Base-by-base conservation (phyloP, 257 asterid species). In the Lantana camara region DNA sequence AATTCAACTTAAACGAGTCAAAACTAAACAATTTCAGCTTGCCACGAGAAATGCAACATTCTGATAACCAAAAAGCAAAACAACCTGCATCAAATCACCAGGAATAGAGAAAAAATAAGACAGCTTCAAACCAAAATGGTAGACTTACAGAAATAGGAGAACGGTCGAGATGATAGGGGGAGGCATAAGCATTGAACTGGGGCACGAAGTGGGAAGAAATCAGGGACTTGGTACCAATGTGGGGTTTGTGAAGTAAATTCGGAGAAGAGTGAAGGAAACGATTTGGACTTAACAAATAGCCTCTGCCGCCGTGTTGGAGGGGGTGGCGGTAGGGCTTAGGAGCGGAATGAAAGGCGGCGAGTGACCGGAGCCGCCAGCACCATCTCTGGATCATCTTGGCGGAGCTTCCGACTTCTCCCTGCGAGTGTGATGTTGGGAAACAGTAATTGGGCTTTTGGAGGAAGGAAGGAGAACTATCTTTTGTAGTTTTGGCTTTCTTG, bases 61-160 rank as follows among this genome's bases (percentile, higher is more conserved):
- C n/a, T 13, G 19, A 29, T 24, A 11, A 73, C 14, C 45, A 34
- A 73, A n/a, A 53, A 42, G 22, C 65, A 51, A 10, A 65, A 16
- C 14, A 42, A 1, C 40, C 54, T n/a, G 46, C 44, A 53, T 44
- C 53, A 30, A 57, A 45, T 37, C 44, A 34, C 8, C 54, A 35
- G 22, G 27, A 35, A 9, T 34, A 22, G 19, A 6, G 5, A 54
- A 53, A 20, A 1, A 42, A 11, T 9, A 20, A 44, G 35, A 45
- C 7, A 21, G 47, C 32, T 27, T 21, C 48, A 23, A 15, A 11
- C 27, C 14, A 8, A 0, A 21, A 15, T 29, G 46, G 7, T 1
- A 69, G 6, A 69, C 96, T 78, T 78, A 85, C 94, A 51, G 78
- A 68, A 73, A 73, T 62, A 24, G 68, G 87, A 46, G 65, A 49